Conservation (phyloP, 768 basidiomycete species). For the Chiua virens region DNA sequence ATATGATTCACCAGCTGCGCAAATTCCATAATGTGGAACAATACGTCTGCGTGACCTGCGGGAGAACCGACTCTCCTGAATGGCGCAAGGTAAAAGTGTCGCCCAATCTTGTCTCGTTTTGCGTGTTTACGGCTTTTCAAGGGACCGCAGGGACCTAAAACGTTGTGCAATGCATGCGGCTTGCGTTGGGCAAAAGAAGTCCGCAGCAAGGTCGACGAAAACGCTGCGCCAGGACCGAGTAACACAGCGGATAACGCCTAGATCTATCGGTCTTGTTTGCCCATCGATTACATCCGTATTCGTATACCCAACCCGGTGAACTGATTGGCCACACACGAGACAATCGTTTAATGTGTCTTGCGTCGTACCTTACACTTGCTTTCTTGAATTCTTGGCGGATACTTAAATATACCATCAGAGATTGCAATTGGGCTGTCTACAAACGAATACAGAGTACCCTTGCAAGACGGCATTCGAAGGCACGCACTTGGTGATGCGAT, state of each 20-base stretch:
- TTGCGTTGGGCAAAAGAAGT: slow-evolving; percentile 87
- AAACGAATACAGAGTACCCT: slow-evolving; percentile 1
- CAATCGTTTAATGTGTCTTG: not conserved
- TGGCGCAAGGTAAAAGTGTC: slow-evolving; percentile 75
- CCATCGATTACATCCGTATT: not conserved
- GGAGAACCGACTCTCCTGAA: slow-evolving; percentile 94
- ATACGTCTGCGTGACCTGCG: slow-evolving; percentile 90
- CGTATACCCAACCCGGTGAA: slow-evolving; percentile 5
- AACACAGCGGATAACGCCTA: slow-evolving; percentile 19
- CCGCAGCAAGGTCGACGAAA: slow-evolving; percentile 42
- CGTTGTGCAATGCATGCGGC: slow-evolving; percentile 96
- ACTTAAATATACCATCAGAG: slow-evolving; percentile 10
- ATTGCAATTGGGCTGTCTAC: slow-evolving; percentile 3
- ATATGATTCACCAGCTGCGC: slow-evolving; percentile 17
- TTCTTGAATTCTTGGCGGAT: slow-evolving; percentile 18
- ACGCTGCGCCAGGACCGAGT: slow-evolving; percentile 24
- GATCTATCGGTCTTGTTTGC: not conserved
- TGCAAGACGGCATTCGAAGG: not conserved
- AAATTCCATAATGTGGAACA: slow-evolving; percentile 57
- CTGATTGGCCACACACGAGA: slow-evolving; percentile 3
- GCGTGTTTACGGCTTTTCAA: slow-evolving; percentile 32
- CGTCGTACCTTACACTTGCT: slow-evolving; percentile 6
- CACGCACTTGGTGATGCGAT: slow-evolving; percentile 2
- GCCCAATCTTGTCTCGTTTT: not conserved
- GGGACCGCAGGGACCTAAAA: slow-evolving; percentile 95